Evolutionary conservation across 176 grass and related monocot genomes (phyloP), one percentile per base, ranked within the genome.

Genomic region (Melocanna baccifera): DNA sequence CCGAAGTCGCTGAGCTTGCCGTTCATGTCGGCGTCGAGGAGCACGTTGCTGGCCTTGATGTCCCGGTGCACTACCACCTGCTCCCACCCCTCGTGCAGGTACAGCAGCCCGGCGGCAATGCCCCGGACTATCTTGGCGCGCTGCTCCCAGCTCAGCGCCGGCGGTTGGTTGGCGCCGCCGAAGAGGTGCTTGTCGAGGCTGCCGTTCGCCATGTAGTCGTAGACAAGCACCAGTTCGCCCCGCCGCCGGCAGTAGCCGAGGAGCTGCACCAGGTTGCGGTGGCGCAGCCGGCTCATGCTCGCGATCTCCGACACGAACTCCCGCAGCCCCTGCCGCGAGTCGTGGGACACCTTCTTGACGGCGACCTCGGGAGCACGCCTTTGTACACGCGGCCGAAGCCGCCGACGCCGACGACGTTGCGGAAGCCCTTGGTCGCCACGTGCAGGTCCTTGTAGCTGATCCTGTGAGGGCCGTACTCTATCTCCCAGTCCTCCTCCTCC

Each of bases 31-130:
- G 15, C 77, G 66, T 98, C 96, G 22, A 98, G 93, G 22, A 98
- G 91, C 28, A 98, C 89, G 80, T 98, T 98, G 32, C 77, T 76
- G 15, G 96, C 43, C 72, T 98, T 98, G 34, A 98, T 91, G 85
- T 98, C 96, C 23, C 96, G 87, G 83, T 98, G 94, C 75, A 97
- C 87, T 71, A 97, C 94, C 75, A 97, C 89, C 75, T 97, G 91
- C 58, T 97, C 91, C 91, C 94, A 97, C 74, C 87, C 94, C 61
- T 94, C 91, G 72, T 97, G 94, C 64, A 97, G 86, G 82, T 97
- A 97, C 56, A 88, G 91, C 20, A 97, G 76, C 34, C 91, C 94
- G 3, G 85, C 84, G 19, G 89, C 91, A 1, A 97, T 85, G 12
- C 74, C 94, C 12, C 86, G 86, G 58, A 97, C 50, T 40, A 97